Evolutionary conservation across 1,139 yeast species (phyloP), one percentile per base, ranked within the genome.

Genomic region (Diutina pseudorugosa): DNA sequence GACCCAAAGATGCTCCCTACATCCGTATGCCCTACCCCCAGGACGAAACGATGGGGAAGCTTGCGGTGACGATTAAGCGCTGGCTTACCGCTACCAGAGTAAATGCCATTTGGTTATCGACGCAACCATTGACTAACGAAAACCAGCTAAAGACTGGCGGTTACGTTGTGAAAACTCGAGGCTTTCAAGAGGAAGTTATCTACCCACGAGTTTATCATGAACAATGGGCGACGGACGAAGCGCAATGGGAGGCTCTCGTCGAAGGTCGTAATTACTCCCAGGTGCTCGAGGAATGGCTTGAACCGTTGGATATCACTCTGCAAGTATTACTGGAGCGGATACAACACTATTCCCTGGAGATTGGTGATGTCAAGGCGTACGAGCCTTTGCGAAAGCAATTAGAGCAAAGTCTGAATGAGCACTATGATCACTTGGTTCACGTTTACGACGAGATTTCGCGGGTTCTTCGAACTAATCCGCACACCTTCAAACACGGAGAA

Each of bases 401-500:
- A 14, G 76, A 72, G 56, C 30, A 53, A 1, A 48, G 58, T 21
- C 66, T 65, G 65, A 60, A 69, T 53, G 36, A 19, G 1, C 61
- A 62, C 50, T 72, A 65, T 55, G 62, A 65, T 51, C 27, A 41
- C 1, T 60, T 59, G 44, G 58, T 64, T 2, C 20, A 47, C 1
- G 58, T 53, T n/a, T 66, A 64, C 52, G 45, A 55, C 5, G 25
- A 47, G 4, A 52, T 72, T 8, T 47, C 62, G 2, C 41, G 51
- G 4, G 16, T 51, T 2, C 53, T 72, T 40, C 54, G 61, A 6
- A 45, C 56, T 2, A 59, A 65, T 8, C 51, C 57, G 0, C 30
- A 43, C n/a, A 64, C 72, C 0, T 62, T 65, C 52, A 64, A 66
- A 53, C 77, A 74, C 56, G 63, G 72, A 2, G 76, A 73, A 51